Base-by-base conservation (phyloP, 2,329 filamentous ascomycete species). In the Xylaria sp. region DNA sequence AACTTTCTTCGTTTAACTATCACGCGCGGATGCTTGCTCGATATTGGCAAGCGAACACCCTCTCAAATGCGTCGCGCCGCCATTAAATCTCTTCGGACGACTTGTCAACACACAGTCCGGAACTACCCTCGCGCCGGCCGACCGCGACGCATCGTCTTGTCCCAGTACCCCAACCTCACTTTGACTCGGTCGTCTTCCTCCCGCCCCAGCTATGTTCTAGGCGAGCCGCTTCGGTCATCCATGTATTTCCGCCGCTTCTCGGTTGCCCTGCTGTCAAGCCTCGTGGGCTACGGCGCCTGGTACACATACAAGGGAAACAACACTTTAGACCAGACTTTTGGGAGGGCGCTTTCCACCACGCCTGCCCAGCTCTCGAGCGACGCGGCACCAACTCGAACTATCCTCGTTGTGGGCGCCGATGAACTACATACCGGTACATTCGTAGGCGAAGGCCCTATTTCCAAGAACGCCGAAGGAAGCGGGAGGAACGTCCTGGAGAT, bases 401-500 rank as follows among this genome's bases (percentile, higher is more conserved):
- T 97, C 23, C 86, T 98, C 28, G 90, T 98, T 51, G 93, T 99
- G 62, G 94, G 95, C 69, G 92, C 94, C 77, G 94, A 97, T 78
- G 91, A 97, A 80, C 88, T 99, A 59, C 95, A 94, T 78, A 96
- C 95, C 12, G 92, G 93, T 28, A 92, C 93, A 9, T 91, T 98
- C 71, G 90, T 94, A 20, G 93, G 92, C 68, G 92, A 97, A 76
- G 92, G 90, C 7, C 94, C 95, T 23, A 89, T 99, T 69, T 92
- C 92, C 55, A 99, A 99, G 83, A 88, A 92, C 75, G 94, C 92
- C 3, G 92, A 94, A 82, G 92, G 94, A 78, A 92, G 92, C 79
- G 94, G 94, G 36, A 89, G 91, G 72, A 93, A 92, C 78, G 91
- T 98, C 41, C 85, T 99, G 68, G 95, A 98, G 84, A 99, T 99